Evolutionary conservation across 2,329 filamentous ascomycete genomes (phyloP).

Genomic region (Zymoseptoria tritici): DNA sequence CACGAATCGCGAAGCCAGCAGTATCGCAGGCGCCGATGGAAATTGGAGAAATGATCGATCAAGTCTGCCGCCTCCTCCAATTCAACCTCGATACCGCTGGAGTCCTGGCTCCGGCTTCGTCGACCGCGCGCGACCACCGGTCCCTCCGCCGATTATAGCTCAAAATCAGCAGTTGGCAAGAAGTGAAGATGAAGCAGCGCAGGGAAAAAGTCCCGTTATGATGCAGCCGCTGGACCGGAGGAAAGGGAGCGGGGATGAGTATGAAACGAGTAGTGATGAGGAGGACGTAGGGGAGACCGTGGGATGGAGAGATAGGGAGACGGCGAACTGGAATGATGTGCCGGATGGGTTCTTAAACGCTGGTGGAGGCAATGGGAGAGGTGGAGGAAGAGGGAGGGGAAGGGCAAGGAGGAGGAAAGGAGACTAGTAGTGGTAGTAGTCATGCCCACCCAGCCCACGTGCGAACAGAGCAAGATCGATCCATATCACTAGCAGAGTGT

Average conservation of each 20-base stretch:
- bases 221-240: slow-evolving; percentile 36
- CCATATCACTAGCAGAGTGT: too few species aligned
- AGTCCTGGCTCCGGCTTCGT: slow-evolving; percentile 30
- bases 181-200: too few species aligned
- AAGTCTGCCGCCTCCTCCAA: slow-evolving; percentile 5
- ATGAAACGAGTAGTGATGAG: slow-evolving; percentile 20
- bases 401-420: slow-evolving; percentile 22
- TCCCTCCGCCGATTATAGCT: slow-evolving; percentile 4
- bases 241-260: slow-evolving; percentile 29
- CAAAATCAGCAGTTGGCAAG: too few species aligned
- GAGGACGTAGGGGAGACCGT: slow-evolving; percentile 8
- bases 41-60: slow-evolving; percentile 1
- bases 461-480: too few species aligned
- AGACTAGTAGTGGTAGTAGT: slow-evolving; percentile 21
- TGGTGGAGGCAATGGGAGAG: slow-evolving; percentile 16
- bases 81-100: slow-evolving; percentile 18
- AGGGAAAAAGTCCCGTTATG: slow-evolving; percentile 30
- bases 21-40: slow-evolving; percentile 10
- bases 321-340: slow-evolving; percentile 43
- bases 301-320: slow-evolving; percentile 10
- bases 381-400: slow-evolving; percentile 20
- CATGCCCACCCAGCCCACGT: not conserved
- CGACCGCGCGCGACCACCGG: slow-evolving; percentile 21
- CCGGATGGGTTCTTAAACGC: slow-evolving; percentile 38
- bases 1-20: slow-evolving; percentile 29